A percentile compares a stretch with the other conserved stretches of the same genome.
phyloP scores from a whole-genome alignment of 148 eudicot species.

The Amaranthus cruentus region DNA sequence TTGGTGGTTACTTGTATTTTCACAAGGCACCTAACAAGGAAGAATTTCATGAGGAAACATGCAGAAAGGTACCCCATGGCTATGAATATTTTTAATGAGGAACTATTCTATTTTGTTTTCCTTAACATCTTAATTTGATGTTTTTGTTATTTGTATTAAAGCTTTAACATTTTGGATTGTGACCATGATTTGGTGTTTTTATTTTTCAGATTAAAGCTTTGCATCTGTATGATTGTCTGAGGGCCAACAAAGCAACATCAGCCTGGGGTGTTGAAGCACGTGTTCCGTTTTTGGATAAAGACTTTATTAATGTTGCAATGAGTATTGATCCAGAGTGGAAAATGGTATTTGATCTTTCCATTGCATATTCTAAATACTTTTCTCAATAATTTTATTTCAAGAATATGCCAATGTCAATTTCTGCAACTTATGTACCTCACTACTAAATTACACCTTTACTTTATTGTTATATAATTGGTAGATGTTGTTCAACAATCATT shows the following conservation, averaged over 20 bases:
- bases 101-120: background rate
- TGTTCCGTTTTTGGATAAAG: slow-evolving; percentile 96
- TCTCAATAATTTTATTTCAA: background rate
- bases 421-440: background rate
- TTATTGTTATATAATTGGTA: background rate
- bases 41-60: slow-evolving; percentile 91
- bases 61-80: slow-evolving; percentile 62
- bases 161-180: background rate
- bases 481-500: background rate
- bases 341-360: slow-evolving; percentile 45
- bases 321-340: slow-evolving; percentile 94
- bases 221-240: slow-evolving; percentile 92
- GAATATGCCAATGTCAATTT: background rate
- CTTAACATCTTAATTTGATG: no score
- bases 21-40: slow-evolving; percentile 98
- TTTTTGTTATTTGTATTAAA: no score
- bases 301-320: slow-evolving; percentile 82
- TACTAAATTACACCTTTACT: background rate
- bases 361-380: background rate
- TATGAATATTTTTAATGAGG: slow-evolving; percentile 9
- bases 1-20: slow-evolving; percentile 94
- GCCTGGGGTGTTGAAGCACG: slow-evolving; percentile 99
- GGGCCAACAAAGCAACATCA: slow-evolving; percentile 94
- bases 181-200: background rate
- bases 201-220: slow-evolving; percentile 78